Conservation (phyloP, 257 asterid genomes). For the Mentha longifolia region DNA sequence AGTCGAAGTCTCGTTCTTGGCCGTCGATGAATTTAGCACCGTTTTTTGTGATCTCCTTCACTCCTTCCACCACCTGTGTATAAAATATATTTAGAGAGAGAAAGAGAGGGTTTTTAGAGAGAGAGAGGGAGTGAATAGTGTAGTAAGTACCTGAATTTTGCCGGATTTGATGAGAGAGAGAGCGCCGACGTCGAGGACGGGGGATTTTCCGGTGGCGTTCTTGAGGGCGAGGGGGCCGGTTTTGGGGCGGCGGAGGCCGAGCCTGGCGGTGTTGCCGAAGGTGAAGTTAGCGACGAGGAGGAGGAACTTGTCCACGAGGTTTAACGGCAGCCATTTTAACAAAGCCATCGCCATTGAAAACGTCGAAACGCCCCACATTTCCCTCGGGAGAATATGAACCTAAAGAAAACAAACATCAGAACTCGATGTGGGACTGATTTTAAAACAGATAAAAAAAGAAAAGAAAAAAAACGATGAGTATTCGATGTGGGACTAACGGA, state of each 20-base stretch:
- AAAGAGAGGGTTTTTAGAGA: neutral
- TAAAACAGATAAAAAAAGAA: neutral
- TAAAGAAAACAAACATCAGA: neutral
- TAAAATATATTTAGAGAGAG: neutral
- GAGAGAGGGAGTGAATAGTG: neutral
- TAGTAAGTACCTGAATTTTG: conserved; percentile 62
- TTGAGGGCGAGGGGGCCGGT: conserved; percentile 90
- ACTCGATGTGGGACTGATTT: neutral
- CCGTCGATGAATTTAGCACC: conserved; percentile 90
- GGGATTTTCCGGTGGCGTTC: conserved; percentile 88
- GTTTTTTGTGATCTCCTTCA: conserved; percentile 66
- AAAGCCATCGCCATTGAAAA: conserved; percentile 71
- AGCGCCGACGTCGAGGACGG: conserved; percentile 95
- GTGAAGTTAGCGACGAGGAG: conserved; percentile 55
- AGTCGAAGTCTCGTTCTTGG: conserved; percentile 75
- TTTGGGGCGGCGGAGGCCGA: conserved; percentile 85
- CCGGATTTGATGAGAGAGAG: conserved; percentile 67
- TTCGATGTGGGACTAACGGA: conserved; percentile 78
- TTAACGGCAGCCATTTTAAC: conserved; percentile 72
- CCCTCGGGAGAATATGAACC: conserved; percentile 91
- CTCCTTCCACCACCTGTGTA: conserved; percentile 67
- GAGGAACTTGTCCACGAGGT: conserved; percentile 72
- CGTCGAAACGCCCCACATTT: conserved; percentile 81
- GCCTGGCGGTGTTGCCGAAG: conserved; percentile 60
- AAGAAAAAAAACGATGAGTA: neutral